These are phyloP conservation scores for Candolleomyces eurysporus DNA, from an alignment of 768 basidiomycete species.

Conservation along the genomic window DNA sequence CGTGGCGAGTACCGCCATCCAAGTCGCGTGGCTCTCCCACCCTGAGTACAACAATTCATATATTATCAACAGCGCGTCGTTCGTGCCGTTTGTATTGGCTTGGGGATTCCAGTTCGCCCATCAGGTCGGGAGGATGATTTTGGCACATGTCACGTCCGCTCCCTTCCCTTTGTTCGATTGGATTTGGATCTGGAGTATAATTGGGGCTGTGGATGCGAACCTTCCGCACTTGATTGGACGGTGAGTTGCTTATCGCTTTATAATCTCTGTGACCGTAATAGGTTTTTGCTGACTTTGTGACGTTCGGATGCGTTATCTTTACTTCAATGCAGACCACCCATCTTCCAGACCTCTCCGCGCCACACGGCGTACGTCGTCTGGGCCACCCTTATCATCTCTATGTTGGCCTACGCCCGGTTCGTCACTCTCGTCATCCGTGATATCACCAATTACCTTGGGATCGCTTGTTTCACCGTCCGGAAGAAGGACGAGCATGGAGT, in stretches of 20 bases:
- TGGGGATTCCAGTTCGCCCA: slow-evolving; percentile 94
- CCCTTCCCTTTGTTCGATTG: slow-evolving; percentile 86
- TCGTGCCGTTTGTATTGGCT: slow-evolving; percentile 85
- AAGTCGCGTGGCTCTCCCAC: slow-evolving; percentile 79
- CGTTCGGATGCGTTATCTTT: no score
- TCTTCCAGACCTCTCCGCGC: slow-evolving; percentile 68
- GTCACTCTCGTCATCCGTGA: slow-evolving; percentile 80
- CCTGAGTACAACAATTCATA: slow-evolving; percentile 57
- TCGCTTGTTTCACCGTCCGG: slow-evolving; percentile 91
- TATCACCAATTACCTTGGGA: slow-evolving; percentile 89
- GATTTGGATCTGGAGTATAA: slow-evolving; percentile 79
- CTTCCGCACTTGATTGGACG: slow-evolving; percentile 61
- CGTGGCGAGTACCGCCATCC: slow-evolving; percentile 62
- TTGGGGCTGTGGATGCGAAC: slow-evolving; percentile 84
- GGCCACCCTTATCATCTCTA: slow-evolving; percentile 64
- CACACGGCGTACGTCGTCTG: slow-evolving; percentile 72
- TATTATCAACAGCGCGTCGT: slow-evolving; percentile 73
- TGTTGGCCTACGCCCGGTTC: slow-evolving; percentile 73
- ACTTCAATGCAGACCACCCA: slow-evolving; percentile 41
- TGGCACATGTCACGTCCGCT: slow-evolving; percentile 85
- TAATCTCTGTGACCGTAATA: background rate
- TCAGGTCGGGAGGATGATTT: slow-evolving; percentile 89
- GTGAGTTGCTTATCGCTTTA: slow-evolving; percentile 38
- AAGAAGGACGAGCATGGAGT: slow-evolving; percentile 64
- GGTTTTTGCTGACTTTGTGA: no score